Conservation (phyloP, 306 rosid genomes). For the Trifolium repens region DNA sequence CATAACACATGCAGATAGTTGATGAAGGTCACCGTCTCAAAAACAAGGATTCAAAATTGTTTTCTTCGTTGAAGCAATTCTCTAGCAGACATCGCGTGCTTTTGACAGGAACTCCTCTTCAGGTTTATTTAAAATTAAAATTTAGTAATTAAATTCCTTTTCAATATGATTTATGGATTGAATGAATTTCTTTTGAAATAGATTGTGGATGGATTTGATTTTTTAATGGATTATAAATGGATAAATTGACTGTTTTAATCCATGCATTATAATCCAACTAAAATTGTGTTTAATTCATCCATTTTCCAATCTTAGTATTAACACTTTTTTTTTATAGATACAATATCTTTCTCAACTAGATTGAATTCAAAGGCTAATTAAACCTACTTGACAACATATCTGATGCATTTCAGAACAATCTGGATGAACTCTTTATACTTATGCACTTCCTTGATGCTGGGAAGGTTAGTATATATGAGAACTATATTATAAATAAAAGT, state of each 20-base stretch:
- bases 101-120: constrained; percentile 99
- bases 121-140: constrained; percentile 55
- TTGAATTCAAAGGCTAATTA: constrained; percentile 3
- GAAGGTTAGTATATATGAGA: constrained; percentile 68
- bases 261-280: constrained; percentile 1
- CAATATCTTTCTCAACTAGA: background rate
- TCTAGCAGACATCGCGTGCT: constrained; percentile 80
- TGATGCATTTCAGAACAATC: constrained; percentile 80
- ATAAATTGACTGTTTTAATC: background rate
- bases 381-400: constrained; percentile 40
- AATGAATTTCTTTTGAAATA: background rate
- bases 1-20: constrained; percentile 63
- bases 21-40: constrained; percentile 99
- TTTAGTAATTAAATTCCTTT: background rate
- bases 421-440: constrained; percentile 97
- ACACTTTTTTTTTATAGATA: constrained; percentile 1
- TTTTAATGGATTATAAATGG: background rate
- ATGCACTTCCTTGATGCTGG: constrained; percentile 99
- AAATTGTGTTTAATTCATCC: constrained; percentile 2
- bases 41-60: constrained; percentile 92
- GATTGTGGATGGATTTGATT: background rate
- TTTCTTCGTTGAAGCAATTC: constrained; percentile 87
- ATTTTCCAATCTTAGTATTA: background rate
- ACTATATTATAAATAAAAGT: constrained; percentile 28
- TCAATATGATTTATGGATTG: background rate